phyloP scores from a whole-genome alignment of 2,329 filamentous ascomycete genomes.

The Paracorniculantispora psalliotae region DNA sequence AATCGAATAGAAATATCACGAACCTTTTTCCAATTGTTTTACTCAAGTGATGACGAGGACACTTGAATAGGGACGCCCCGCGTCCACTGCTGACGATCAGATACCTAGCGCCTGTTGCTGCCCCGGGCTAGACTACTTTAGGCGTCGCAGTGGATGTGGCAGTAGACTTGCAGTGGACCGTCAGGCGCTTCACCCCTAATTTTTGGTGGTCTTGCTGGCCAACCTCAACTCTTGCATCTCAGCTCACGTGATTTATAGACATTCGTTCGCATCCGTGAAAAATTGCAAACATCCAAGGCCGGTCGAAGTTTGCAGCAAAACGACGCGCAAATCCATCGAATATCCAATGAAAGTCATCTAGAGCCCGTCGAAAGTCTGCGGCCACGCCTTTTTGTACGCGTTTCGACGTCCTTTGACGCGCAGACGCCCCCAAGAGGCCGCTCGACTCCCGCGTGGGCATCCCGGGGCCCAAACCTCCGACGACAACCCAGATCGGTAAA shows the following conservation, averaged over 20 bases:
- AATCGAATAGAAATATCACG: not conserved
- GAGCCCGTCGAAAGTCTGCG: not conserved
- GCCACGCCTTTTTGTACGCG: constrained; percentile 1
- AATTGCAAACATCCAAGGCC: not conserved
- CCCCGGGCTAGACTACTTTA: not conserved
- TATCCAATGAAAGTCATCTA: constrained; percentile 1
- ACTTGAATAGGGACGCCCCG: too few species aligned
- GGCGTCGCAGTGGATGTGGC: not conserved
- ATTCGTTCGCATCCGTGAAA: constrained; percentile 6
- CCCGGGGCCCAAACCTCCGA: not conserved
- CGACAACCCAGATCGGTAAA: too few species aligned
- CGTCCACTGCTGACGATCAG: not conserved
- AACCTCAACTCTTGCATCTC: not conserved
- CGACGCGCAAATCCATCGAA: constrained; percentile 3
- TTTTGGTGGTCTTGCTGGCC: not conserved
- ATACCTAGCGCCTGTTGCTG: not conserved
- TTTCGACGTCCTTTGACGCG: not conserved
- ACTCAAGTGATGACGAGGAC: too few species aligned
- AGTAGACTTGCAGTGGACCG: not conserved
- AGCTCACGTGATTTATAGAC: constrained; percentile 7
- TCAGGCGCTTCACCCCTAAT: not conserved
- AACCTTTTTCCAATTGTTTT: too few species aligned
- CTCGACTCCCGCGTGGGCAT: constrained; percentile 2
- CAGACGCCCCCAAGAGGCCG: not conserved
- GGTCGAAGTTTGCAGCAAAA: not conserved